Percentiles rank a stretch among this genome's conserved stretches.
phyloP scores from a whole-genome alignment of 352 stramenopile species.

The Globisporangium barbulae region DNA sequence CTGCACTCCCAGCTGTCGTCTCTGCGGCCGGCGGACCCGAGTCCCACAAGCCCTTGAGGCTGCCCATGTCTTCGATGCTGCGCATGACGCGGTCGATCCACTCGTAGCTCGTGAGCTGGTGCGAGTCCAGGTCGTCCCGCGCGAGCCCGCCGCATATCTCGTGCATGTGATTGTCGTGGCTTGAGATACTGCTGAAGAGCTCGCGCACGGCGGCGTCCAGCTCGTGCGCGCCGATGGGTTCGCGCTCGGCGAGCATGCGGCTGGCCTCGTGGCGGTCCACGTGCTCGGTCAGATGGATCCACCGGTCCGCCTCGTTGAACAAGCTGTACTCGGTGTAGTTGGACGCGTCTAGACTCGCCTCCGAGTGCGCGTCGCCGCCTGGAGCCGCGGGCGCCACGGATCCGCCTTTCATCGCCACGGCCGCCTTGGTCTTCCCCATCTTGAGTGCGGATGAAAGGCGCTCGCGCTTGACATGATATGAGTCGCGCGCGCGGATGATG shows the following conservation, averaged over 20 bases:
- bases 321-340: conserved; percentile 15
- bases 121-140: conserved; percentile 36
- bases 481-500: conserved; percentile 43
- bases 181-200: conserved; percentile 39
- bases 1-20: not conserved
- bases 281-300: conserved; percentile 29
- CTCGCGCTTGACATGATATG: conserved; percentile 57
- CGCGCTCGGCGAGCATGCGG: conserved; percentile 33
- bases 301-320: conserved; percentile 24
- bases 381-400: not conserved
- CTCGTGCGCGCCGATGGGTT: conserved; percentile 30
- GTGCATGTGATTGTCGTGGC: conserved; percentile 51
- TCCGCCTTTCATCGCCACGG: not conserved
- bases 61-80: conserved; percentile 34
- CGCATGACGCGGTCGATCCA: conserved; percentile 50
- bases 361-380: conserved; percentile 2
- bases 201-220: conserved; percentile 33
- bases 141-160: conserved; percentile 39
- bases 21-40: not conserved
- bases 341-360: conserved; percentile 16
- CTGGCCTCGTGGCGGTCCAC: conserved; percentile 31
- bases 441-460: conserved; percentile 29
- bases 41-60: conserved; percentile 32
- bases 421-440: conserved; percentile 13
- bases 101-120: conserved; percentile 55